phyloP scores from a whole-genome alignment of 1,284 basidiomycete genomes.

The Ceratobasidium sp. region DNA sequence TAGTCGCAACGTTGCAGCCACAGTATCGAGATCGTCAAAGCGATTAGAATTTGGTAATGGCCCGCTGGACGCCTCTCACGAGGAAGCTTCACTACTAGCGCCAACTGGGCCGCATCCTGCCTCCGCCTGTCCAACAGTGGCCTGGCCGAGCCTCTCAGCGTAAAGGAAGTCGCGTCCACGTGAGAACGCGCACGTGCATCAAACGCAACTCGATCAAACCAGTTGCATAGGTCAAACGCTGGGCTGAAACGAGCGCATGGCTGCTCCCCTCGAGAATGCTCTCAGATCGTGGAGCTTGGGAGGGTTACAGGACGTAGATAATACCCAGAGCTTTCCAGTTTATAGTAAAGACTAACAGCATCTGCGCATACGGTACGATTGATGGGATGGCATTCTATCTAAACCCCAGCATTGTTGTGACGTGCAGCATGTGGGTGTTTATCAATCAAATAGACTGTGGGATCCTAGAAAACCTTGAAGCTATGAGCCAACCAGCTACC shows the following conservation, averaged over 20 bases:
- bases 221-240: conserved; percentile 1
- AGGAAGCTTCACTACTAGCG: background rate
- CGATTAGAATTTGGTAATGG: background rate
- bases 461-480: background rate
- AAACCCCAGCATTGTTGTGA: background rate
- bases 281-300: background rate
- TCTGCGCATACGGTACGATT: background rate
- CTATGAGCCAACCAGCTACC: background rate
- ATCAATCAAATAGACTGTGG: conserved; percentile 28
- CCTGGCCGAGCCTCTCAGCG: background rate
- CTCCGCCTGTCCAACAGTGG: too few relatives aligned
- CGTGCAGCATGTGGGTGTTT: conserved; percentile 20
- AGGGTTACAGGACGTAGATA: background rate
- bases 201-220: background rate
- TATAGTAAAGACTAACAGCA: background rate
- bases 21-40: background rate
- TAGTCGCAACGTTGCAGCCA: background rate
- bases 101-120: background rate
- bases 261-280: background rate
- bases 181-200: background rate
- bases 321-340: background rate
- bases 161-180: background rate
- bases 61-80: background rate
- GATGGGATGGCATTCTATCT: background rate
- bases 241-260: conserved; percentile 6